Conservation (phyloP, 805 yeast species). For the Ogataea nonfermentans region DNA sequence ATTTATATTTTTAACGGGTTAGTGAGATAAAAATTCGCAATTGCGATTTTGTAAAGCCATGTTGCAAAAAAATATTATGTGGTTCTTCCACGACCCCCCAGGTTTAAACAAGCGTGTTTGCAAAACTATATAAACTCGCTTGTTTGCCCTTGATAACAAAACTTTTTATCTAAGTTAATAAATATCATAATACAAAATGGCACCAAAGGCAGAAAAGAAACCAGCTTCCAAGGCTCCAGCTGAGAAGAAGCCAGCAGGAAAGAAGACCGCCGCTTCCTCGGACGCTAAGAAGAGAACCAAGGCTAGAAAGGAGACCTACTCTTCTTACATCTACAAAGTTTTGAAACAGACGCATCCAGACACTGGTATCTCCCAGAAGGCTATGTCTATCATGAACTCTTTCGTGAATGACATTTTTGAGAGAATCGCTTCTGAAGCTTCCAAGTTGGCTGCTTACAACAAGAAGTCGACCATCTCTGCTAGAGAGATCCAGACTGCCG, state of each 20-base stretch:
- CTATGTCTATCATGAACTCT: slow-evolving; percentile 98
- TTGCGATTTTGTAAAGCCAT: slow-evolving; percentile 20
- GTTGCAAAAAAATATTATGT: slow-evolving; percentile 12
- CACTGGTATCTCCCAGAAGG: slow-evolving; percentile 98
- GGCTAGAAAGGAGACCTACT: slow-evolving; percentile 97
- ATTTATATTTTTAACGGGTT: slow-evolving; percentile 12
- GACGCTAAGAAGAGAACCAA: slow-evolving; percentile 89
- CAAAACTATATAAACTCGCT: slow-evolving; percentile 18
- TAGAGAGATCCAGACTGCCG: slow-evolving; percentile 97
- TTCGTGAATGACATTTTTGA: slow-evolving; percentile 97
- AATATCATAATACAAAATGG: slow-evolving; percentile 44
- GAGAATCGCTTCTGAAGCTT: slow-evolving; percentile 97
- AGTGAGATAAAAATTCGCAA: slow-evolving; percentile 9
- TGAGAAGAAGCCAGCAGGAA: slow-evolving; percentile 90
- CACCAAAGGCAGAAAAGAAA: slow-evolving; percentile 60
- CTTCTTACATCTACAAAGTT: slow-evolving; percentile 97
- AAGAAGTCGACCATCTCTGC: slow-evolving; percentile 97
- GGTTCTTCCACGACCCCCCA: slow-evolving; percentile 14
- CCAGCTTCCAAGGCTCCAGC: slow-evolving; percentile 97
- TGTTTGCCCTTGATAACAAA: slow-evolving; percentile 15
- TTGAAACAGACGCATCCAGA: slow-evolving; percentile 99
- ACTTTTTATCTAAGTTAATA: slow-evolving; percentile 4
- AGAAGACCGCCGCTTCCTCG: slow-evolving; percentile 81
- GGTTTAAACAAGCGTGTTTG: slow-evolving; percentile 7
- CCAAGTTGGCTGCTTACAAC: slow-evolving; percentile 98